Evolutionary conservation across 768 basidiomycete genomes (phyloP), one percentile per base, ranked within the genome.

Genomic region (Nevesoporus exiguus): DNA sequence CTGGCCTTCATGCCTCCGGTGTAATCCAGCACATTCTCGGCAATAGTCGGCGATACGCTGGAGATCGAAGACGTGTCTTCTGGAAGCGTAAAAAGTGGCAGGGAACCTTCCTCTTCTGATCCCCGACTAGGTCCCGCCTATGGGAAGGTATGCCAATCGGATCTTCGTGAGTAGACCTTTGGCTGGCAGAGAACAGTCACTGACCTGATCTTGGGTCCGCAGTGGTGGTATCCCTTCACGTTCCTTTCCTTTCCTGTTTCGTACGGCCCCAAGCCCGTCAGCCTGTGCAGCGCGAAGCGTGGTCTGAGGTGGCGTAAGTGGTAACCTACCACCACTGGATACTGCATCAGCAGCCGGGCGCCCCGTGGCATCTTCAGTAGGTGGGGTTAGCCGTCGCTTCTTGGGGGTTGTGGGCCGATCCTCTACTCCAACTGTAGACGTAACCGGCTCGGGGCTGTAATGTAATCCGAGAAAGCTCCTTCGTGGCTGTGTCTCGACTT

Each of bases 241-340:
- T 43, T 58, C 70, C 46, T 71, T 73, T 21, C 59, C 66, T 49
- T 66, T 66, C 30, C 59, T 59, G 48, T 52, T 70, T 30, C 47
- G 54, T 15, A 24, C 31, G 8, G 46, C 29, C 33, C 25, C 17
- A 5, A 40, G 43, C 17, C 22, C 50, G 29, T 46, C 44, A 47
- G 48, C 9, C 15, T 24, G 51, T 14, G 36, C 1, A 17, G 7
- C 17, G 5, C 62, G 61, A n/a, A 47, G 68, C 19, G 30, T 56
- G 17, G 62, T 71, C 47, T 62, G 49, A 24, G 69, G 69, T 3
- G 71, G 71, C 7, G 71, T 70, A 21, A 57, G 55, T n/a, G 49
- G 44, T 14, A 58, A 17, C 47, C 54, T 43, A 5, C n/a, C 31
- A 24, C 48, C 45, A 24, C 41, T 30, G 24, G 53, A n/a, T 25